Base-by-base conservation (phyloP, 495 filamentous ascomycete genomes). In the Ascodesmis nigricans region DNA sequence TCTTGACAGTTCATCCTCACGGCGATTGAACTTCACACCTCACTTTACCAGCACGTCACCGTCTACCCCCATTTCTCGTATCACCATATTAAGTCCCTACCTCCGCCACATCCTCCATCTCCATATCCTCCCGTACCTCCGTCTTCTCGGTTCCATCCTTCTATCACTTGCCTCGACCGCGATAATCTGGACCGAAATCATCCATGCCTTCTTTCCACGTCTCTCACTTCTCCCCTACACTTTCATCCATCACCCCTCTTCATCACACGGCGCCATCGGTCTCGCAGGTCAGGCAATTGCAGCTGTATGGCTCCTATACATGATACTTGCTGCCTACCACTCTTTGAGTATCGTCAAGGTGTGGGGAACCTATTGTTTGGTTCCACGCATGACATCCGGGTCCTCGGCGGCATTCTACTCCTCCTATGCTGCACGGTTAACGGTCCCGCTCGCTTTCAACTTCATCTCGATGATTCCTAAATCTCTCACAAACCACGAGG, bases 371-470 rank as follows among this genome's bases (percentile, higher is more conserved):
- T 69, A 87, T 16, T 84, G 84, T 1, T 61, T 97, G 10, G 84
- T 95, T 25, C 73, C 67, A 29, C 71, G 87, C 37, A 83, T 82
- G 43, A 97, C 87, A 0, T 84, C 84, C 33, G 71, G 70, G 21
- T 84, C 91, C 52, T 78, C 73, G 32, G 87, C 87, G 3, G 84
- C 81, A 39, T 97, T 87, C 79, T 97, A 92, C 55, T 73, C 80
- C 6, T 69, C 73, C 19, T 78, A 91, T 43, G 76, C 92, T 18
- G 83, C 87, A 5, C 72, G 77, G 33, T 65, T 97, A 20, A 90
- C 78, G 21, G 81, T 93, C 3, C 87, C 87, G 2, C 64, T 95
- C 11, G 71, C 78, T 13, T 93, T 90, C 63, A 93, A 97, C 54
- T 93, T 97, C 49, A 65, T 91, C 51, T 91, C 82, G 2, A 82